Conservation (phyloP, 352 stramenopile genomes). For the Pythium phragmitis region DNA sequence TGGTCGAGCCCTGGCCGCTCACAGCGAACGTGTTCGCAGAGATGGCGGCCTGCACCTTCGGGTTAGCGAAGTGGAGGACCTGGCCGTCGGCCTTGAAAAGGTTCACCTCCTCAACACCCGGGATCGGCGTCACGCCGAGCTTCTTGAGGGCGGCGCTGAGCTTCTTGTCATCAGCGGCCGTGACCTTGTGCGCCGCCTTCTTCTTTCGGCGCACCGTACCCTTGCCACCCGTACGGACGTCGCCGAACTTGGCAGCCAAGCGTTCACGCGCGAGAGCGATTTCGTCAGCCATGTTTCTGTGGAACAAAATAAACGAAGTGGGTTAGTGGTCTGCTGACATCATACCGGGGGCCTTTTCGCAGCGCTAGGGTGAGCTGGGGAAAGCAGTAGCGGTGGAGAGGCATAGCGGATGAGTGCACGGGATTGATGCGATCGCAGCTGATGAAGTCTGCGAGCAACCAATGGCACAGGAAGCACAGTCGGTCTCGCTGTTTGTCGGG, state of each 20-base stretch:
- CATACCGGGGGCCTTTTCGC: neutral
- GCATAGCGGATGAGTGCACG: neutral
- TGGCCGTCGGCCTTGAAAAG: conserved; percentile 99
- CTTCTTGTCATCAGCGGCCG: conserved; percentile 97
- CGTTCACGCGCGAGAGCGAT: conserved; percentile 87
- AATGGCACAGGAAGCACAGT: neutral
- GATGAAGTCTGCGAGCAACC: neutral
- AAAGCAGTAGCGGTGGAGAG: neutral
- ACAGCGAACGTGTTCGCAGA: conserved; percentile 98
- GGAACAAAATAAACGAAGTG: neutral
- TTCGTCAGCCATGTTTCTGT: conserved; percentile 82
- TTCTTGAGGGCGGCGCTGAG: conserved; percentile 97
- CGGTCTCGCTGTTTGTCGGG: neutral
- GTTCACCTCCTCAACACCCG: conserved; percentile 99
- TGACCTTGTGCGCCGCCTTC: conserved; percentile 92
- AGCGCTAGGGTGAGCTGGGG: neutral
- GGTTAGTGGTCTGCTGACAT: neutral
- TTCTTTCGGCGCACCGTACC: conserved; percentile 96
- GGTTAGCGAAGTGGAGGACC: conserved; percentile 98
- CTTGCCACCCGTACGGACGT: conserved; percentile 95
- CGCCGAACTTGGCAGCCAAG: conserved; percentile 84
- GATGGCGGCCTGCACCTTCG: conserved; percentile 98
- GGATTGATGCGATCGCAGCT: neutral
- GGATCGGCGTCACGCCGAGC: conserved; percentile 97
- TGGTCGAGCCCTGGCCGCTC: conserved; percentile 93